Conservation (phyloP, 1,284 basidiomycete genomes). For the Erythrobasidium hasegawianum region DNA sequence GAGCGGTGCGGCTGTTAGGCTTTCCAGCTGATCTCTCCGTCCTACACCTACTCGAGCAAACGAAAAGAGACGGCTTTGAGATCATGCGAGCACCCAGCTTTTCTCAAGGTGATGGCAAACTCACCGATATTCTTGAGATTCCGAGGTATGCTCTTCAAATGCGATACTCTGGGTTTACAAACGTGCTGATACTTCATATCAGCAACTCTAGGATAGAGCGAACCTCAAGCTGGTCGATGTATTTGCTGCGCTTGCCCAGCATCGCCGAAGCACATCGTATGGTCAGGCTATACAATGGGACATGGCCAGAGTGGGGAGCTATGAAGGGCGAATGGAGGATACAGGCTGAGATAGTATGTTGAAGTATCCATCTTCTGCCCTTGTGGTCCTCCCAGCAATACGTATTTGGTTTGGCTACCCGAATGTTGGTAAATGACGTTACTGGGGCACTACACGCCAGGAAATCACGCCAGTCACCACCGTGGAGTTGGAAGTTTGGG, state of each 20-base stretch:
- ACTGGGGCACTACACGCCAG: too few relatives aligned
- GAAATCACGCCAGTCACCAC: too few relatives aligned
- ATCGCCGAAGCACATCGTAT: conserved; percentile 31
- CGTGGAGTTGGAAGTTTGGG: too few relatives aligned
- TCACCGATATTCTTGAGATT: conserved; percentile 17
- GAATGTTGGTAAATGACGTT: too few relatives aligned
- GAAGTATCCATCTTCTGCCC: too few relatives aligned
- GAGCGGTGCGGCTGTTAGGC: conserved; percentile 15
- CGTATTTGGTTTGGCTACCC: too few relatives aligned
- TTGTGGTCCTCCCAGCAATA: too few relatives aligned
- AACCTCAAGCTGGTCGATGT: conserved; percentile 9
- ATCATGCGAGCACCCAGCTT: conserved; percentile 11
- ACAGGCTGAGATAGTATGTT: conserved; percentile 28
- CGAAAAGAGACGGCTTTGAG: conserved; percentile 13
- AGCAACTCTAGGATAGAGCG: not conserved
- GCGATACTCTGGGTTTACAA: too few relatives aligned
- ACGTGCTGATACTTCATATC: too few relatives aligned
- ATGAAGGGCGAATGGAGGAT: conserved; percentile 23
- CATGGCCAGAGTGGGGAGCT: conserved; percentile 20
- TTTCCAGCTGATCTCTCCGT: conserved; percentile 13
- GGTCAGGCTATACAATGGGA: conserved; percentile 23
- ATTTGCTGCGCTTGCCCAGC: conserved; percentile 24
- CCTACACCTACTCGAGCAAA: conserved; percentile 16
- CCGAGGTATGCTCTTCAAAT: too few relatives aligned
- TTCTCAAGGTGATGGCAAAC: not conserved